phyloP scores from a whole-genome alignment of 495 filamentous ascomycete genomes.

The Aspergillus incahuasiensis region DNA sequence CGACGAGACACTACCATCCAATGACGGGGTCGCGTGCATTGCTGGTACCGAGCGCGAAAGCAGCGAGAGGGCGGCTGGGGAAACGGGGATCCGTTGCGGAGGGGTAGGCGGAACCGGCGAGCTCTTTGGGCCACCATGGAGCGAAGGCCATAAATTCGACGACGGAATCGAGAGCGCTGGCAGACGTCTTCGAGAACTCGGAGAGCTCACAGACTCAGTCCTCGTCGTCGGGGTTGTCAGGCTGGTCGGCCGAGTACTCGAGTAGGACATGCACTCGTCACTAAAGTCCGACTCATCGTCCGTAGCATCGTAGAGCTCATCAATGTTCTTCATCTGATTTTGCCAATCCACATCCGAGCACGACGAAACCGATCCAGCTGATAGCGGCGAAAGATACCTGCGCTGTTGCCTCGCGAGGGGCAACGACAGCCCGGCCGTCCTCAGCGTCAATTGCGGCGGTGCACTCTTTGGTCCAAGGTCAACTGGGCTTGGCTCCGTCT shows the following conservation, averaged over 20 bases:
- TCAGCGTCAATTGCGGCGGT: conserved; percentile 34
- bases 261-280: conserved; percentile 43
- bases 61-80: conserved; percentile 64
- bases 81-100: conserved; percentile 70
- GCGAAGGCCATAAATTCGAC: conserved; percentile 52
- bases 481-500: background rate
- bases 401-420: conserved; percentile 29
- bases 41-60: conserved; percentile 64
- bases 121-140: conserved; percentile 47
- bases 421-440: conserved; percentile 32
- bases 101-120: conserved; percentile 76
- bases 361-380: conserved; percentile 35
- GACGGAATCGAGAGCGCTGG: conserved; percentile 72
- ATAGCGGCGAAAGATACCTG: conserved; percentile 31
- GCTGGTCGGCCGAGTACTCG: conserved; percentile 39
- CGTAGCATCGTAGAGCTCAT: conserved; percentile 81
- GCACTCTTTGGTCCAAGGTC: conserved; percentile 3
- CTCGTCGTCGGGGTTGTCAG: conserved; percentile 34
- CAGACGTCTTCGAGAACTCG: conserved; percentile 45
- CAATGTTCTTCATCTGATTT: conserved; percentile 54
- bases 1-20: conserved; percentile 82
- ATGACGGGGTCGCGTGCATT: conserved; percentile 75
- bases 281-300: conserved; percentile 61
- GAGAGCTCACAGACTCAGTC: conserved; percentile 37
- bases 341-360: conserved; percentile 46